Base-by-base conservation (phyloP, 306 rosid genomes). In the Lathyrus oleraceus region DNA sequence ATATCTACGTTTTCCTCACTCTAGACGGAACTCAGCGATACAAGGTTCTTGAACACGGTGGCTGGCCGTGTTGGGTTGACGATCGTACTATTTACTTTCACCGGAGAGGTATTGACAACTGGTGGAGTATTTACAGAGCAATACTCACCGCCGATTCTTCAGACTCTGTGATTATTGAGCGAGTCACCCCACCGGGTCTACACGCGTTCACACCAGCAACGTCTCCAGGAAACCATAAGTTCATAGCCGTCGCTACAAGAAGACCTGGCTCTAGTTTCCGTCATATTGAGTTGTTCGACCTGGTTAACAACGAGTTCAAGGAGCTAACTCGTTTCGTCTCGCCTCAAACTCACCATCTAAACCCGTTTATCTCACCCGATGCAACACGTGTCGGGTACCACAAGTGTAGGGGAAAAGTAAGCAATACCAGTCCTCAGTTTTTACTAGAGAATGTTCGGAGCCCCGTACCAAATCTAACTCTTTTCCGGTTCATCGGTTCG, bases 191-290 rank as follows among this genome's bases (percentile, higher is more conserved):
- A 20, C 90, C 94, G 43, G 94, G 97, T 59, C 48, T 93, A 65
- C 98, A 93, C 78, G 90, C 72, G 0, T 93, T 93, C 87, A 93
- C 97, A 0, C 97, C 98, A 0, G 97, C 97, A 14, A 75, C 90
- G 17, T 80, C 98, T 1, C 88, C 96, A 0, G 87, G 85, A 0
- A 93, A 93, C 81, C 65, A 86, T 19, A 69, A 83, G 1, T 84
- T 90, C 87, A 90, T 93, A 23, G 96, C 94, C 25, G 81, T 93
- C 5, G 98, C 97, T 0, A 90, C 98, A 5, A 87, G 92, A 61
- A 84, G 98, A 70, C 71, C 86, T 15, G 60, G 51, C 10, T 81
- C 96, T 4, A 51, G 19, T 2, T 93, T 67, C 48, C 98, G 98
- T 23, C 98, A 93, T 65, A 79, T 90, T 17, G 97, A 93, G 80